Base-by-base conservation (phyloP, 352 stramenopile species). In the Phytopythium oedochilum region DNA sequence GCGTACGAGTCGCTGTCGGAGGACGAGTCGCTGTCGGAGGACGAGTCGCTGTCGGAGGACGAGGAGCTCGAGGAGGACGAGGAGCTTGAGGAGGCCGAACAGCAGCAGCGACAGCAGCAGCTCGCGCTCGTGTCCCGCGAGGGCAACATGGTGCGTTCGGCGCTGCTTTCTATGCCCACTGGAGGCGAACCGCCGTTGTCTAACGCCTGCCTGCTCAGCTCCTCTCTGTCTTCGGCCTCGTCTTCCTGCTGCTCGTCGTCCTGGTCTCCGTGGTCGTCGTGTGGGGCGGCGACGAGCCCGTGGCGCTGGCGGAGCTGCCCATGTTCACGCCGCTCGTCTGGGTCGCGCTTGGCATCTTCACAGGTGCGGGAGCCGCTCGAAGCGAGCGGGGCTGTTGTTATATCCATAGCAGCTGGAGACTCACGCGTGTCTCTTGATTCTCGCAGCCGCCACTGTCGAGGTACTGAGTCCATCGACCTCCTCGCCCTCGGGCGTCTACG, bases 241-340 rank as follows among this genome's bases (percentile, higher is more conserved):
- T 87, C 53, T 68, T 93, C 42, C 74, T 91, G 65, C 55, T 85
- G 52, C 60, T 93, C 17, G 83, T 92, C 39, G 71, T 60, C 14
- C 28, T 73, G 40, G 80, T 91, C 26, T 84, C 78, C 32, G 60
- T 85, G 28, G 53, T 87, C 12, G 57, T 91, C 14, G 57, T 70
- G 31, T 89, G 76, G 78, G 75, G 66, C 32, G 86, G 60, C 39
- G 75, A 86, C 12, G 57, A 80, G n/a, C 31, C 46, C 4, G 20
- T 48, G 45, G 76, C 70, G 28, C 63, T 78, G 0, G 34, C 71
- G 23, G 71, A 90, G 26, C 57, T 90, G 43, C 78, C 80, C 15
- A 86, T 93, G 77, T 93, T 90, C 53, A 66, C 79, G 47, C 83
- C 83, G 20, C 68, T 93, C 14, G 78, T 92, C 70, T 91, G 83